phyloP scores from a whole-genome alignment of 2,329 filamentous ascomycete species.

The Sporothrix brunneoviolacea region DNA sequence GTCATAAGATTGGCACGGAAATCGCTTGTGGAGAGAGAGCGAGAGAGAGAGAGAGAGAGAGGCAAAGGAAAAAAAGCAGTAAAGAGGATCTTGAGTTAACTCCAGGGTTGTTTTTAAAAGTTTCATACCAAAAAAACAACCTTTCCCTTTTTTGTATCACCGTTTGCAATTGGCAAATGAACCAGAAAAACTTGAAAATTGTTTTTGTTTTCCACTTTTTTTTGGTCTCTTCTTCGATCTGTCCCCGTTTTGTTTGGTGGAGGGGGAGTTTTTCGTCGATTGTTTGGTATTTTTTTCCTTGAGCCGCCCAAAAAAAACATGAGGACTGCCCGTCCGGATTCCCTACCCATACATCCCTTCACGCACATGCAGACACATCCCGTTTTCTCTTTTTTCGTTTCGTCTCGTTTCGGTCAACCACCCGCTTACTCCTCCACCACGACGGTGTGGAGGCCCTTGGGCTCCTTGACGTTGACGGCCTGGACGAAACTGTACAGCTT shows the following conservation, averaged over 20 bases:
- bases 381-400: neutral
- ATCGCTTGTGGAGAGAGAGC: no score
- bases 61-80: neutral
- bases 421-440: slow-evolving; percentile 67
- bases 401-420: no score
- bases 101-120: no score
- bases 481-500: slow-evolving; percentile 99
- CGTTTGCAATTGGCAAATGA: no score
- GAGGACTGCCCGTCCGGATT: slow-evolving; percentile 11
- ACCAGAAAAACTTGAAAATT: no score
- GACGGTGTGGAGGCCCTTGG: slow-evolving; percentile 92
- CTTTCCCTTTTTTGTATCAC: no score
- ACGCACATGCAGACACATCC: neutral
- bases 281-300: slow-evolving; percentile 13
- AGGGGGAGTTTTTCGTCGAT: no score
- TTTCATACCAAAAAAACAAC: no score
- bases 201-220: slow-evolving; percentile 6
- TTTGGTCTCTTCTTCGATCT: slow-evolving; percentile 1
- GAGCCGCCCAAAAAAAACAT: slow-evolving; percentile 14
- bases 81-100: no score
- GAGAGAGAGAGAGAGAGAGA: no score
- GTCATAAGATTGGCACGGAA: no score
- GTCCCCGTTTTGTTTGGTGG: neutral
- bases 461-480: slow-evolving; percentile 98
- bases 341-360: slow-evolving; percentile 11